These are phyloP conservation scores for Quercus aquifolioides DNA, from an alignment of 306 rosid species.

Conservation along the genomic window DNA sequence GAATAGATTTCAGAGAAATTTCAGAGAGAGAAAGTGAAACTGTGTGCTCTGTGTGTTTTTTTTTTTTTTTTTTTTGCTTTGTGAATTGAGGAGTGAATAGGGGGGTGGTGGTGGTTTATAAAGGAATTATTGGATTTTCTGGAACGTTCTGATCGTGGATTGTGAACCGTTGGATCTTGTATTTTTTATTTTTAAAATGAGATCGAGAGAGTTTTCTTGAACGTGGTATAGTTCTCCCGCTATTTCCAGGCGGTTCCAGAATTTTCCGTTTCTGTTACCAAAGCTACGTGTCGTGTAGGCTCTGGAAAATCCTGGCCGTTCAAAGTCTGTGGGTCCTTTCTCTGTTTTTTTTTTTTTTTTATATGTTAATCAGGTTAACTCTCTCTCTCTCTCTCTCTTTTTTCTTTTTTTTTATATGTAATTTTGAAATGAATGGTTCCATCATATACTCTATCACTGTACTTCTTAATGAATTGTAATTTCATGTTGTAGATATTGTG, in stretches of 20 bases:
- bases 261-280: constrained; percentile 16
- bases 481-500: no score
- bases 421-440: no score
- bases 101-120: constrained; percentile 5
- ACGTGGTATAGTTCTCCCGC: background rate
- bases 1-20: background rate
- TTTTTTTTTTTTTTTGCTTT: background rate
- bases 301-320: constrained; percentile 7
- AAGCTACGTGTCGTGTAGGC: constrained; percentile 1
- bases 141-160: constrained; percentile 31
- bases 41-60: no score
- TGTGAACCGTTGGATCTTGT: constrained; percentile 39
- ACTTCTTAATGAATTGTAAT: no score
- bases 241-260: constrained; percentile 47
- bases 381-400: no score
- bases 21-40: no score
- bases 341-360: no score
- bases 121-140: constrained; percentile 19
- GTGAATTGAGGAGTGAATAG: background rate
- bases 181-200: background rate
- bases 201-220: background rate
- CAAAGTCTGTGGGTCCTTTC: background rate
- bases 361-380: no score
- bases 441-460: no score
- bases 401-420: no score